Percentiles rank a stretch among this genome's conserved stretches.
Conservation (phyloP, 1,139 yeast species). For the Candida smagusa region DNA sequence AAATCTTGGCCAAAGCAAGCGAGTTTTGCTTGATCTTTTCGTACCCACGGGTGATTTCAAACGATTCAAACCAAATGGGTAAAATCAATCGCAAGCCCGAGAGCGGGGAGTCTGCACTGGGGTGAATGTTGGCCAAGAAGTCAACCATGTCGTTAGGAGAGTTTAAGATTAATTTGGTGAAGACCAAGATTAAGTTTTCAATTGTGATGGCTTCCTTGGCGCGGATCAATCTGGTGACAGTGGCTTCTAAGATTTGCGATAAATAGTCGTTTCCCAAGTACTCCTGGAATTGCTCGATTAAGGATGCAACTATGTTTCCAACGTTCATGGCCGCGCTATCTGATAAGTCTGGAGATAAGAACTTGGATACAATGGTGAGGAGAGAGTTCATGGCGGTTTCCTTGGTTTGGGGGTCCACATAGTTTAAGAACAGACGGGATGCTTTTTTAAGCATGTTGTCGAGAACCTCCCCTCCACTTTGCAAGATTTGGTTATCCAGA, state of each 20-base stretch:
- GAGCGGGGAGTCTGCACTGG: conserved; percentile 15
- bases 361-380: conserved; percentile 61
- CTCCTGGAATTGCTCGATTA: conserved; percentile 56
- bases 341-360: conserved; percentile 66
- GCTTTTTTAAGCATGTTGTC: conserved; percentile 58
- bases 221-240: conserved; percentile 59
- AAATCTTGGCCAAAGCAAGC: conserved; percentile 66
- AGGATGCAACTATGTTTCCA: conserved; percentile 65
- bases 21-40: conserved; percentile 71
- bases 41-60: conserved; percentile 77
- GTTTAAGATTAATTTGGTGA: conserved; percentile 65
- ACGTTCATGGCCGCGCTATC: conserved; percentile 79
- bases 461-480: conserved; percentile 73
- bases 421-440: conserved; percentile 40
- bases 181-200: conserved; percentile 73
- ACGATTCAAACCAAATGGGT: conserved; percentile 79
- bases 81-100: conserved; percentile 49
- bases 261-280: conserved; percentile 50
- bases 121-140: conserved; percentile 43
- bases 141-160: conserved; percentile 62
- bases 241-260: conserved; percentile 65
- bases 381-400: conserved; percentile 53
- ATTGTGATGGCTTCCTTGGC: conserved; percentile 71
- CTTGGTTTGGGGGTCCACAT: conserved; percentile 34
- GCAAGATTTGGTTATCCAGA: conserved; percentile 76